These are phyloP conservation scores for Lasiodiplodia gonubiensis DNA, from an alignment of 2,329 filamentous ascomycete genomes.

Conservation along the genomic window DNA sequence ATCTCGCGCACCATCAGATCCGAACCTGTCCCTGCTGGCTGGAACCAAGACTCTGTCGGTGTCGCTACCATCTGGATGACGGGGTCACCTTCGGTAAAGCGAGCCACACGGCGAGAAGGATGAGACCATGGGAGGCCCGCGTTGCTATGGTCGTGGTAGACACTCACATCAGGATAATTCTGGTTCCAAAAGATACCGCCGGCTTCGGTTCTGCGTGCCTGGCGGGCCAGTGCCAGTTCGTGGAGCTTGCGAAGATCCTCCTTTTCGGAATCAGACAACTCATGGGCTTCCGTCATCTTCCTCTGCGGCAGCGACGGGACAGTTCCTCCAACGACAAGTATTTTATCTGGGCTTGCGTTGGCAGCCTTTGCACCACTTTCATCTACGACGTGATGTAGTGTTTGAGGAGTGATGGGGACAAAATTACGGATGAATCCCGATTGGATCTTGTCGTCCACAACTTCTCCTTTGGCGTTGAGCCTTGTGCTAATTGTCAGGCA, in stretches of 20 bases:
- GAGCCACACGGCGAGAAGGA: slow-evolving; percentile 46
- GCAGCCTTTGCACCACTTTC: slow-evolving; percentile 33
- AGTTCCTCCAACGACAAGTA: slow-evolving; percentile 43
- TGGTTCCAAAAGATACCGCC: slow-evolving; percentile 47
- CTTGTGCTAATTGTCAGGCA: slow-evolving; percentile 66
- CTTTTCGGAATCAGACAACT: slow-evolving; percentile 31
- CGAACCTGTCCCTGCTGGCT: slow-evolving; percentile 29
- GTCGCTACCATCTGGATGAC: slow-evolving; percentile 45
- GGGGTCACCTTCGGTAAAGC: slow-evolving; percentile 51
- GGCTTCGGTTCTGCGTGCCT: slow-evolving; percentile 40
- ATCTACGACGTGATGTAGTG: slow-evolving; percentile 44
- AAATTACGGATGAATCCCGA: slow-evolving; percentile 63
- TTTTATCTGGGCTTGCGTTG: slow-evolving; percentile 29
- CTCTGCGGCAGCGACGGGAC: slow-evolving; percentile 30
- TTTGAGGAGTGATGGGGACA: slow-evolving; percentile 56
- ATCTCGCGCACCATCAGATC: slow-evolving; percentile 44
- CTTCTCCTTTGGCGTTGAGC: slow-evolving; percentile 57
- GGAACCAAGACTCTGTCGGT: slow-evolving; percentile 34
- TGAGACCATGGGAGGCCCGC: slow-evolving; percentile 49
- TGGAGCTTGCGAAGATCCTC: slow-evolving; percentile 45
- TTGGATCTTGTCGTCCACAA: slow-evolving; percentile 60
- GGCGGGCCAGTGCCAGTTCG: slow-evolving; percentile 42
- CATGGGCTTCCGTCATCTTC: not conserved
- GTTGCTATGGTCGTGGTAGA: slow-evolving; percentile 42
- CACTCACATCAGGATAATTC: slow-evolving; percentile 38